Evolutionary conservation across 768 basidiomycete genomes (phyloP).

Genomic region (Termitomyces sp.): DNA sequence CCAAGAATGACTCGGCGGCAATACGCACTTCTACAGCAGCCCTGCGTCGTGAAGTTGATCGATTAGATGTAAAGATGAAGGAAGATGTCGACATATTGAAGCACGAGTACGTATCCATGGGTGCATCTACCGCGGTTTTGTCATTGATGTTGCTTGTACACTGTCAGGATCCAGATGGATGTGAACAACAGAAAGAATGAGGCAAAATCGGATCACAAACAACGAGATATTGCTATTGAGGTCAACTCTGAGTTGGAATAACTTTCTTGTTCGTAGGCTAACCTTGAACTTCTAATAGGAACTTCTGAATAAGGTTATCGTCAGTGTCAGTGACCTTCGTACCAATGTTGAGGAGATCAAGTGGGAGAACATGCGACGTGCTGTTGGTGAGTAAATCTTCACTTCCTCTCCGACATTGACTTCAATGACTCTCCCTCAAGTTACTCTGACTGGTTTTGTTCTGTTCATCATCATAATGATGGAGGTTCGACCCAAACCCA

Average conservation of each 20-base stretch:
- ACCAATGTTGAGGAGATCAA: slow-evolving; percentile 80
- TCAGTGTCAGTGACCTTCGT: slow-evolving; percentile 70
- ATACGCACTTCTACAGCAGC: slow-evolving; percentile 72
- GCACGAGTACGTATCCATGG: slow-evolving; percentile 68
- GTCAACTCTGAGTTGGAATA: slow-evolving; percentile 27
- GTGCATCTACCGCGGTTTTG: slow-evolving; percentile 5
- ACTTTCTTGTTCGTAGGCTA: not conserved
- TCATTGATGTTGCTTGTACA: not conserved
- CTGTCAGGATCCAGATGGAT: slow-evolving; percentile 87
- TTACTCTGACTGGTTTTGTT: slow-evolving; percentile 59
- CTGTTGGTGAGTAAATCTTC: slow-evolving; percentile 52
- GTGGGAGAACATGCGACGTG: slow-evolving; percentile 85
- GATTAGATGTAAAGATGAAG: slow-evolving; percentile 85
- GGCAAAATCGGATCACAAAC: slow-evolving; percentile 76
- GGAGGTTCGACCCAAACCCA: slow-evolving; percentile 53
- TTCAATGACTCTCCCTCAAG: slow-evolving; percentile 26
- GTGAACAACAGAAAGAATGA: slow-evolving; percentile 93
- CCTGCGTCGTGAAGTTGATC: slow-evolving; percentile 82
- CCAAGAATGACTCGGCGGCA: slow-evolving; percentile 80
- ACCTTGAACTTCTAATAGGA: slow-evolving; percentile 37
- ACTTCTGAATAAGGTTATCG: slow-evolving; percentile 67
- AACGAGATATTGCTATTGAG: slow-evolving; percentile 81
- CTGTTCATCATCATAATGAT: slow-evolving; percentile 63
- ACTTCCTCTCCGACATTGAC: not conserved
- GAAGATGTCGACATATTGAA: slow-evolving; percentile 85